phyloP scores from a whole-genome alignment of 805 yeast genomes.

The Saccharomycopsis olivae region DNA sequence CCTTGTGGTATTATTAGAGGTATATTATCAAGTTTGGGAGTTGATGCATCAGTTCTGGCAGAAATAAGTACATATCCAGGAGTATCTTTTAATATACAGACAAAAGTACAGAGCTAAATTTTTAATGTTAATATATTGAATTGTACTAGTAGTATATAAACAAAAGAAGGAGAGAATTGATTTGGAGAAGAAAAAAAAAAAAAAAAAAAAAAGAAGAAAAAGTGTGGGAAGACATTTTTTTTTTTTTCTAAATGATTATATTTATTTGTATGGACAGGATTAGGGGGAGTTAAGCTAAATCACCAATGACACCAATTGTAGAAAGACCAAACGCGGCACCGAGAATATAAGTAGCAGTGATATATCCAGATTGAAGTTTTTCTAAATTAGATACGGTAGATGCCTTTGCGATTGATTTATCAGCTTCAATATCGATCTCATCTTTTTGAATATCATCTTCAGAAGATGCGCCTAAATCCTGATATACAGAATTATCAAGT shows the following conservation, averaged over 20 bases:
- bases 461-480: conserved; percentile 28
- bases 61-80: conserved; percentile 52
- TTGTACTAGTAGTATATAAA: not conserved
- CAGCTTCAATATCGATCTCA: conserved; percentile 33
- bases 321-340: conserved; percentile 39
- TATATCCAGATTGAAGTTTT: conserved; percentile 28
- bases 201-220: not conserved
- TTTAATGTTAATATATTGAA: not conserved
- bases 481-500: conserved; percentile 36
- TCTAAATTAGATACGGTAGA: conserved; percentile 26
- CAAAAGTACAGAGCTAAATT: conserved; percentile 22
- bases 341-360: conserved; percentile 31
- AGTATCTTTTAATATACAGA: conserved; percentile 66
- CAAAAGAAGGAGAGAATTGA: too few species aligned
- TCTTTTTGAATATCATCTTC: conserved; percentile 23
- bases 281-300: conserved; percentile 25
- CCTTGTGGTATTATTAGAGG: conserved; percentile 75
- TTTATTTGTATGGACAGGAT: too few species aligned
- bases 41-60: conserved; percentile 53
- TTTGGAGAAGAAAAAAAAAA: not conserved
- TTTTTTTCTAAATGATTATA: not conserved
- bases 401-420: conserved; percentile 31
- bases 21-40: conserved; percentile 55
- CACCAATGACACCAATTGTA: conserved; percentile 49
- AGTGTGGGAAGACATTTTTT: not conserved